phyloP scores from a whole-genome alignment of 2,329 filamentous ascomycete genomes.

The Orbilia javanica region DNA sequence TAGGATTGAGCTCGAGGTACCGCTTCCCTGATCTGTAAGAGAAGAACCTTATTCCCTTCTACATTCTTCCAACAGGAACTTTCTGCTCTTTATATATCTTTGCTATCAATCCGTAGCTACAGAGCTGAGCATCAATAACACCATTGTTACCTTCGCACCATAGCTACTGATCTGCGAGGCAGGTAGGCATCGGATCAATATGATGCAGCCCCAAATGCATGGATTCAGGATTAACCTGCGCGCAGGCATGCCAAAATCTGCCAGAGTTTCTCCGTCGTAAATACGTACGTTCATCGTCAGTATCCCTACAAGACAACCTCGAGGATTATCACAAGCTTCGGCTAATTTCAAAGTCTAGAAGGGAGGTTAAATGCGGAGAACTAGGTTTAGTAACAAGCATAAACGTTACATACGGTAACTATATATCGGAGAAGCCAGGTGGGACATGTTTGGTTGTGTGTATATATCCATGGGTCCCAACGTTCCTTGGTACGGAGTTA shows the following conservation, averaged over 20 bases:
- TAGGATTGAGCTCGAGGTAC: conserved; percentile 23
- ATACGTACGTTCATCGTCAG: background rate
- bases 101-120: background rate
- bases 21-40: conserved; percentile 6
- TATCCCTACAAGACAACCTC: conserved; percentile 14
- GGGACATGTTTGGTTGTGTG: background rate
- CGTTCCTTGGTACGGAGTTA: conserved; percentile 19
- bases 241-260: conserved; percentile 1
- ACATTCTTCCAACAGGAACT: background rate
- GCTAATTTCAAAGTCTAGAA: conserved; percentile 38
- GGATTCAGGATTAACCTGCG: conserved; percentile 22
- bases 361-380: conserved; percentile 21
- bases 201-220: conserved; percentile 23
- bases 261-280: conserved; percentile 55
- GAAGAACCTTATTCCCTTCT: background rate
- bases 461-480: background rate
- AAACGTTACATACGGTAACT: background rate
- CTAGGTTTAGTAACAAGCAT: background rate
- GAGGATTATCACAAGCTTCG: conserved; percentile 41
- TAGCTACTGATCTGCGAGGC: conserved; percentile 6
- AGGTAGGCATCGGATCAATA: conserved; percentile 48
- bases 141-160: background rate
- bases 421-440: conserved; percentile 5
- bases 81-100: conserved; percentile 19
- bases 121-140: background rate